Percentiles rank a stretch among this genome's conserved stretches.
These are phyloP conservation scores for Clarireedia hainanense DNA, from an alignment of 2,329 filamentous ascomycete genomes.

Conservation along the genomic window DNA sequence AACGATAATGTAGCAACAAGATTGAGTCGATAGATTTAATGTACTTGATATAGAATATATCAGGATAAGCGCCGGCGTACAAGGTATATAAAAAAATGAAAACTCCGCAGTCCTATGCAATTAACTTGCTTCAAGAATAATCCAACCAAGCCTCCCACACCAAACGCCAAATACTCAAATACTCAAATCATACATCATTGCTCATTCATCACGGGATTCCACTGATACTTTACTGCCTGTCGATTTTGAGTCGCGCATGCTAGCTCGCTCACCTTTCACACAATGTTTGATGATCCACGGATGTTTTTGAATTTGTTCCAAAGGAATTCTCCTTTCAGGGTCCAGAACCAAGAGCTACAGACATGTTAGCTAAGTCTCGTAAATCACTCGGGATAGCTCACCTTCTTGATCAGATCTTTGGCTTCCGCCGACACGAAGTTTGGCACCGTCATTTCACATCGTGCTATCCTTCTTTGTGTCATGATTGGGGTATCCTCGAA, in stretches of 20 bases:
- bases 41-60: conserved; percentile 14
- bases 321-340: conserved; percentile 83
- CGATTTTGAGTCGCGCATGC: conserved; percentile 28
- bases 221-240: conserved; percentile 25
- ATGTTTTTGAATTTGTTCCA: conserved; percentile 82
- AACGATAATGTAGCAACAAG: conserved; percentile 2
- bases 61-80: conserved; percentile 26
- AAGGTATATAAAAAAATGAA: conserved; percentile 16
- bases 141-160: not conserved
- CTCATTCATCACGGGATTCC: conserved; percentile 21
- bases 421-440: conserved; percentile 86
- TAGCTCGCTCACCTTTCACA: conserved; percentile 36
- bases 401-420: conserved; percentile 84
- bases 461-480: conserved; percentile 83
- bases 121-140: conserved; percentile 14
- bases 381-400: conserved; percentile 35
- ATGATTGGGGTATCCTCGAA: conserved; percentile 94
- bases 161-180: conserved; percentile 19
- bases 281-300: conserved; percentile 98
- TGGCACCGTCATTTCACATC: conserved; percentile 88
- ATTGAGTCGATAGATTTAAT: conserved; percentile 1
- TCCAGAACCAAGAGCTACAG: conserved; percentile 76
- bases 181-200: conserved; percentile 20
- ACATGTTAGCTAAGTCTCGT: conserved; percentile 18
- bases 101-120: conserved; percentile 25